Percentiles rank a stretch among this genome's conserved stretches.
phyloP scores from a whole-genome alignment of 164 flowering plant species.

The Akebia trifoliata region DNA sequence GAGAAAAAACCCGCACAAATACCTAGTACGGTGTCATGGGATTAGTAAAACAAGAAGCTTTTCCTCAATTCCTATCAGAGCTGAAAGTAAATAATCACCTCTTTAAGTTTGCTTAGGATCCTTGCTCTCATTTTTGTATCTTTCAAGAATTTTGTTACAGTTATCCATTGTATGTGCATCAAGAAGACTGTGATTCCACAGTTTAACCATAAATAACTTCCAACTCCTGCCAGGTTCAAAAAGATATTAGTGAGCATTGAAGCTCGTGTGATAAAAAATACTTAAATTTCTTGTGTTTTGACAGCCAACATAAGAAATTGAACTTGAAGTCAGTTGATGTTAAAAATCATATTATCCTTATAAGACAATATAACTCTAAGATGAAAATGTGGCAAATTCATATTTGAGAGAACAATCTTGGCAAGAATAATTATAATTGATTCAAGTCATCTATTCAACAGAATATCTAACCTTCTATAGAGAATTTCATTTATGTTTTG shows the following conservation, averaged over 20 bases:
- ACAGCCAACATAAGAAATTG: too few relatives aligned
- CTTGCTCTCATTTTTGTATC: slow-evolving; percentile 29
- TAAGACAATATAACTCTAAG: too few relatives aligned
- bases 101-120: slow-evolving; percentile 27
- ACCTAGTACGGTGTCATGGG: background rate
- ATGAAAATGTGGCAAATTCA: too few relatives aligned
- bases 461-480: too few relatives aligned
- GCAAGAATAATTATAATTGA: too few relatives aligned
- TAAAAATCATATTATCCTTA: too few relatives aligned
- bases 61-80: background rate
- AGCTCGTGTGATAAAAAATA: background rate
- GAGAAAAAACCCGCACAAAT: background rate
- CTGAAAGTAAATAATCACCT: background rate
- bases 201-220: slow-evolving; percentile 90
- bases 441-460: too few relatives aligned
- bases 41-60: background rate
- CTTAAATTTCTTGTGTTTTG: too few relatives aligned
- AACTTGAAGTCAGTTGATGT: too few relatives aligned
- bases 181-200: slow-evolving; percentile 94
- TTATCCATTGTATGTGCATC: slow-evolving; percentile 80
- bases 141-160: slow-evolving; percentile 62
- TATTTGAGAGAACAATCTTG: too few relatives aligned
- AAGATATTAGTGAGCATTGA: background rate
- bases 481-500: too few relatives aligned
- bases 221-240: slow-evolving; percentile 67